A percentile compares a stretch with the other conserved stretches of the same genome.
Conservation (phyloP, 176 grass and related monocot species). For the Thalia dealbata region DNA sequence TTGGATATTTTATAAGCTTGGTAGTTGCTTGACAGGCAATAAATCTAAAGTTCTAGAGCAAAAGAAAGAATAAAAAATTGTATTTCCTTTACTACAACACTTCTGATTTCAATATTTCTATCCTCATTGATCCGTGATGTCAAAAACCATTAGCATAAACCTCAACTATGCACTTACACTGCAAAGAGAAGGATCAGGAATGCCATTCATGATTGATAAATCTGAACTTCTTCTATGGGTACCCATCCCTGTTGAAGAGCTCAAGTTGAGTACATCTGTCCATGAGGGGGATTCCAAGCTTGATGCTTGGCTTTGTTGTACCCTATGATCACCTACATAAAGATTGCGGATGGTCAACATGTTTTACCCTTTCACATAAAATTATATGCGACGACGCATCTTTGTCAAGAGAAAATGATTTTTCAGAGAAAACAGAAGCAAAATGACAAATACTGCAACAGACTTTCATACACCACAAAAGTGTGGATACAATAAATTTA, state of each 20-base stretch:
- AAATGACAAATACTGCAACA: background rate
- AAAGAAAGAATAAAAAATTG: background rate
- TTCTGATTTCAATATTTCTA: background rate
- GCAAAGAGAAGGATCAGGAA: conserved; percentile 20
- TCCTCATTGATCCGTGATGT: background rate
- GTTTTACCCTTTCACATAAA: no score
- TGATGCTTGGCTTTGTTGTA: conserved; percentile 37
- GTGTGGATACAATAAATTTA: background rate
- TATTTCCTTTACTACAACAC: no score
- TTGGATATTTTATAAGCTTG: background rate
- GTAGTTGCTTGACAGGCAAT: background rate
- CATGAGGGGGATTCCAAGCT: conserved; percentile 46
- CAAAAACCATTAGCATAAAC: background rate
- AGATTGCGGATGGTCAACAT: background rate
- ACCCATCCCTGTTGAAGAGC: conserved; percentile 23
- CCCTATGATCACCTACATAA: conserved; percentile 38
- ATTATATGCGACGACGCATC: no score
- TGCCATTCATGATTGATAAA: conserved; percentile 9
- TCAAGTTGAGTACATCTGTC: conserved; percentile 72
- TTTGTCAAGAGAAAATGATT: background rate
- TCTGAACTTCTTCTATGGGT: conserved; percentile 18
- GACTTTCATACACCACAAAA: background rate
- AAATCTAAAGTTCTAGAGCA: background rate
- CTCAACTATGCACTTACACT: background rate
- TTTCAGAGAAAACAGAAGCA: background rate